Base-by-base conservation (phyloP, 495 filamentous ascomycete genomes). In the Penicillium coprophilum region DNA sequence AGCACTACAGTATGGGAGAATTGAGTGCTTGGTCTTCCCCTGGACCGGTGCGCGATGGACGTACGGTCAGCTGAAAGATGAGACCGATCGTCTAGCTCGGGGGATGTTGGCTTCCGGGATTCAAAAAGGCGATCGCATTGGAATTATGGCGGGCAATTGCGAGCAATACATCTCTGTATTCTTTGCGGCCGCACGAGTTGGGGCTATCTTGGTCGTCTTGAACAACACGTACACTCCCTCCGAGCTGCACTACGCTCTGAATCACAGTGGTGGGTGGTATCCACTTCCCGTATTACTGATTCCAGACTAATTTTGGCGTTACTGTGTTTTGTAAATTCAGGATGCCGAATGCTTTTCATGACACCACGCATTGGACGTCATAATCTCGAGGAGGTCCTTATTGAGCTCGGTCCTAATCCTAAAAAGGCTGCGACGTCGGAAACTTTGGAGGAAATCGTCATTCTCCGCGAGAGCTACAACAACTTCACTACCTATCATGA, bases 101-200 rank as follows among this genome's bases (percentile, higher is more conserved):
- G 82, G 82, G 6, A 64, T 88, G 60, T 62, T 87, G 17, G 77
- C 77, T 13, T 75, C 82, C 62, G 85, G 85, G 0, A 81, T 88
- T 15, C 73, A 80, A 23, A 80, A 80, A 31, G 85, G 85, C 12
- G 85, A 88, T 63, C 78, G 85, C 3, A 73, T 89, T 19, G 86
- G 83, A 31, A 81, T 89, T 46, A 86, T 88, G 83, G 83, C 85
- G 2, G 86, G 86, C 4, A 88, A 89, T 64, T 88, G 85, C 64
- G 85, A 86, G 60, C 82, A 85, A 67, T 89, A 87, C 60, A 83
- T 84, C 31, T 77, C 83, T 0, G 74, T 88, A 17, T 86, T 89
- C 72, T 89, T 89, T 55, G 85, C 84, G 1, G 83, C 83, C 28
- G 79, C 82, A 3, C 74, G 81, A 15, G 81, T 89, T n/a, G 85